Percentiles rank a stretch among this genome's conserved stretches.
phyloP scores from a whole-genome alignment of 495 filamentous ascomycete genomes.

The Parathielavia appendiculata region DNA sequence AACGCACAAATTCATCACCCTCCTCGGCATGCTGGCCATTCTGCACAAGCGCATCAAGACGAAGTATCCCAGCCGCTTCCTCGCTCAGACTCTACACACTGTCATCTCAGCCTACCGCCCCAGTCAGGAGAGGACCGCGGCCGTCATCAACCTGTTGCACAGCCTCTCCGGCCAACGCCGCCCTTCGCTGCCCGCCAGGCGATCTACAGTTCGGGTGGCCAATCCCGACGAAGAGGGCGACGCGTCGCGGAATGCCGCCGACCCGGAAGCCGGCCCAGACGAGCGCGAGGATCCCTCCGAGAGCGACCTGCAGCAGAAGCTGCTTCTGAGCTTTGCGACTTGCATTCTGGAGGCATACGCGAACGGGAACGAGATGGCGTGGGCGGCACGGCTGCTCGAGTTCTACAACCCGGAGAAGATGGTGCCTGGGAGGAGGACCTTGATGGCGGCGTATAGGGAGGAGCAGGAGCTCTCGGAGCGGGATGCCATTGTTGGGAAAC shows the following conservation, averaged over 20 bases:
- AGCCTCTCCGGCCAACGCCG: slow-evolving; percentile 66
- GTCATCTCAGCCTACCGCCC: slow-evolving; percentile 63
- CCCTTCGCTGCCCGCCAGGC: slow-evolving; percentile 68
- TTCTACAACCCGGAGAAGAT: slow-evolving; percentile 58
- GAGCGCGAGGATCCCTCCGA: slow-evolving; percentile 52
- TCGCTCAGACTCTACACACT: slow-evolving; percentile 81
- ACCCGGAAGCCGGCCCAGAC: slow-evolving; percentile 68
- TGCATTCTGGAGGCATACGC: slow-evolving; percentile 81
- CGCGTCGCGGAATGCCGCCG: slow-evolving; percentile 57
- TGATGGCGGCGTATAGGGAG: slow-evolving; percentile 55
- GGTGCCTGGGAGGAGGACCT: slow-evolving; percentile 53
- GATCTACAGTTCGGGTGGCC: slow-evolving; percentile 54
- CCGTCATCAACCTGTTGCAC: slow-evolving; percentile 70
- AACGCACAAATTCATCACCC: slow-evolving; percentile 61
- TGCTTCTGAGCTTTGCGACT: slow-evolving; percentile 81
- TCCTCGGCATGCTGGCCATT: slow-evolving; percentile 76
- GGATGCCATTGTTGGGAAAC: slow-evolving; percentile 69
- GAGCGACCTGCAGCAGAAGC: slow-evolving; percentile 55
- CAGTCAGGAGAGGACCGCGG: slow-evolving; percentile 59
- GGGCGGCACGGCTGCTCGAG: slow-evolving; percentile 72
- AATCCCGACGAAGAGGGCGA: slow-evolving; percentile 45
- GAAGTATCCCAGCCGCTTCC: slow-evolving; percentile 85
- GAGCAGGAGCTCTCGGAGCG: slow-evolving; percentile 58
- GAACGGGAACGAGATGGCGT: slow-evolving; percentile 59
- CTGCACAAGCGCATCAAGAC: slow-evolving; percentile 85